Conservation (phyloP, 306 rosid genomes). For the Corylus avellana region DNA sequence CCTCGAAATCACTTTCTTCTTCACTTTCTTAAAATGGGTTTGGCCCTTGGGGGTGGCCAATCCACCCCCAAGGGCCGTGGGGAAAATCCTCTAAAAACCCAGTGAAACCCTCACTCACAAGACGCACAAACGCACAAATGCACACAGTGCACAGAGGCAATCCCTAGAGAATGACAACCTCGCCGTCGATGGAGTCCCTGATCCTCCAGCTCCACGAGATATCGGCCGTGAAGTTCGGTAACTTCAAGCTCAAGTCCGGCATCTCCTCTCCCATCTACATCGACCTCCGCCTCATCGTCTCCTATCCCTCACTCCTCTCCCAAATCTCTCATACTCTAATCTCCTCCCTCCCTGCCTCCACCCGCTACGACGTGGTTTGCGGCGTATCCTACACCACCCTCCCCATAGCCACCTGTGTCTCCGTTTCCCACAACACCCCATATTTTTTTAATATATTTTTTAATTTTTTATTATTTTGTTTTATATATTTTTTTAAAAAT, state of each 20-base stretch:
- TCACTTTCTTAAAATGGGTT: neutral
- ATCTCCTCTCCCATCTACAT: constrained; percentile 86
- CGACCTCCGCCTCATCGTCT: constrained; percentile 85
- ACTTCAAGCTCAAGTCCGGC: constrained; percentile 91
- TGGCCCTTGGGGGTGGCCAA: too few relatives aligned
- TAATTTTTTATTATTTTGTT: too few relatives aligned
- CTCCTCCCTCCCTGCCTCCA: constrained; percentile 54
- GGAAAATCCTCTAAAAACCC: neutral
- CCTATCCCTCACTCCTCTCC: constrained; percentile 72
- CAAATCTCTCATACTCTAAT: constrained; percentile 75
- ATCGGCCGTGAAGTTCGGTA: constrained; percentile 86
- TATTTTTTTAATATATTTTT: too few relatives aligned
- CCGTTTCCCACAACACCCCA: constrained; percentile 50
- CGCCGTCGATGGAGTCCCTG: constrained; percentile 62
- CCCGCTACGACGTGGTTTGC: constrained; percentile 64
- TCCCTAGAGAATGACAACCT: constrained; percentile 32
- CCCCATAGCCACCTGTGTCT: constrained; percentile 83
- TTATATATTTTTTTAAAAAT: too few relatives aligned
- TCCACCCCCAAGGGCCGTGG: too few relatives aligned
- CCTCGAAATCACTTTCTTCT: constrained; percentile 45
- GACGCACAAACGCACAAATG: neutral
- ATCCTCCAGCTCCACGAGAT: constrained; percentile 79
- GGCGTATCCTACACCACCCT: constrained; percentile 93
- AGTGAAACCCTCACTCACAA: too few relatives aligned
- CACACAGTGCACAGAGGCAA: neutral